Base-by-base conservation (phyloP, 257 asterid genomes). In the Anisodus acutangulus region DNA sequence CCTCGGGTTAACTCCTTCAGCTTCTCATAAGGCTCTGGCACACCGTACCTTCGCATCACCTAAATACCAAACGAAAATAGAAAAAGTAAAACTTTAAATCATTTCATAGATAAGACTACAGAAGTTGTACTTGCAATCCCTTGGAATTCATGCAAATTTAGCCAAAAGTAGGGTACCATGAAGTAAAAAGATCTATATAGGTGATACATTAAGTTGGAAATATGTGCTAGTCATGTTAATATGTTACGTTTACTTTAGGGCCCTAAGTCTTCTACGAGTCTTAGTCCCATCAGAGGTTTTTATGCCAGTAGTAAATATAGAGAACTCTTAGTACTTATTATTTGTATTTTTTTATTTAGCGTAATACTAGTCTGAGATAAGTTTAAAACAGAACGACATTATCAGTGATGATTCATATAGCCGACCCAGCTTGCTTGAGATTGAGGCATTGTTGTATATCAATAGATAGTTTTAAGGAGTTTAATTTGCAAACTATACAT, bases 21-120 rank as follows among this genome's bases (percentile, higher is more conserved):
- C 88, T 95, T 95, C 90, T 95, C 99, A 45, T 95, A 93, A 49
- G 99, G 98, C 88, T 94, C 98, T 19, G 99, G 97, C 62, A 93
- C 94, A 69, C 91, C 95, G 51, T 91, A 95, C 86, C 96, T 91
- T 81, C 99, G 91, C 99, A 95, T 95, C 60, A 95, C 98, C 99
- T 96, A 81, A 37, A 57, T 9, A 84, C 76, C 63, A 58, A 39
- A 41, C 8, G 35, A 31, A 31, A 17, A n/a, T 31, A 31, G 35
- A 57, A 8, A 59, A 17, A 10, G 63, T 7, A 69, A 31, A 31
- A 31, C 35, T 31, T 31, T 0, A 31, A 26, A 68, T 68, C 78
- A 39, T 68, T 37, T 68, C 78, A 15, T 68, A 39, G 35, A 37
- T n/a, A 68, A 4, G 10, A 17, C 51, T 13, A 37, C 15, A 10